A percentile compares a stretch with the other conserved stretches of the same genome.
Conservation (phyloP, 1,284 basidiomycete genomes). For the Marasmius tenuissimus region DNA sequence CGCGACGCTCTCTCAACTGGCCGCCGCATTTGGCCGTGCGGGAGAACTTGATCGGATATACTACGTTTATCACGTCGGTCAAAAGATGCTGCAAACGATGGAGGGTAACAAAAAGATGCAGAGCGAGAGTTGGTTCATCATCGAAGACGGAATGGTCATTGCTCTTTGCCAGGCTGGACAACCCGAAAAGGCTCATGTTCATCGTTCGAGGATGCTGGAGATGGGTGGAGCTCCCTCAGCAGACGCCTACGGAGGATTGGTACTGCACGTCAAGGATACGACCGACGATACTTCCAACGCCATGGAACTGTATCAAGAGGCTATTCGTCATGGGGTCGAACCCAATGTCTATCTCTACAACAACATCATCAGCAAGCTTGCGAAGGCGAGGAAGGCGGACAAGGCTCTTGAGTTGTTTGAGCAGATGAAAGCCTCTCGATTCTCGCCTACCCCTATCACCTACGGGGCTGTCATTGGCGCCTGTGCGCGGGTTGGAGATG, state of each 20-base stretch:
- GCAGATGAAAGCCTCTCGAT: conserved; percentile 70
- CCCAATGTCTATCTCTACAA: conserved; percentile 92
- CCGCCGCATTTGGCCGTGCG: conserved; percentile 67
- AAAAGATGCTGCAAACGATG: conserved; percentile 51
- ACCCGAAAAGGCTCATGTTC: conserved; percentile 76
- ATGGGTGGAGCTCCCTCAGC: conserved; percentile 80
- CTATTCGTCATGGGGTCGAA: conserved; percentile 64
- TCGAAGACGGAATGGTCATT: conserved; percentile 90
- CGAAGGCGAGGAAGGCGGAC: conserved; percentile 90
- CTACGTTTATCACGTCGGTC: conserved; percentile 71
- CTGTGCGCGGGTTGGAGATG: conserved; percentile 92
- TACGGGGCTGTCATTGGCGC: conserved; percentile 96
- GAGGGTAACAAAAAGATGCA: conserved; percentile 49
- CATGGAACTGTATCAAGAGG: conserved; percentile 81
- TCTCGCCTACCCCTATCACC: conserved; percentile 84
- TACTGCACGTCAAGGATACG: conserved; percentile 85
- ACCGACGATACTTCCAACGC: conserved; percentile 92
- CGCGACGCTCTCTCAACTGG: conserved; percentile 58
- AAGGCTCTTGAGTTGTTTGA: conserved; percentile 84
- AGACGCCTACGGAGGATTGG: conserved; percentile 90
- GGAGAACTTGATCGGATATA: conserved; percentile 62
- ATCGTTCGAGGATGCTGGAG: conserved; percentile 78
- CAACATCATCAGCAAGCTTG: conserved; percentile 93
- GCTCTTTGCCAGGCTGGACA: conserved; percentile 81
- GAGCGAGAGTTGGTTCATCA: conserved; percentile 66